These are phyloP conservation scores for Irpex sp. DNA, from an alignment of 1,284 basidiomycete genomes.

Conservation along the genomic window DNA sequence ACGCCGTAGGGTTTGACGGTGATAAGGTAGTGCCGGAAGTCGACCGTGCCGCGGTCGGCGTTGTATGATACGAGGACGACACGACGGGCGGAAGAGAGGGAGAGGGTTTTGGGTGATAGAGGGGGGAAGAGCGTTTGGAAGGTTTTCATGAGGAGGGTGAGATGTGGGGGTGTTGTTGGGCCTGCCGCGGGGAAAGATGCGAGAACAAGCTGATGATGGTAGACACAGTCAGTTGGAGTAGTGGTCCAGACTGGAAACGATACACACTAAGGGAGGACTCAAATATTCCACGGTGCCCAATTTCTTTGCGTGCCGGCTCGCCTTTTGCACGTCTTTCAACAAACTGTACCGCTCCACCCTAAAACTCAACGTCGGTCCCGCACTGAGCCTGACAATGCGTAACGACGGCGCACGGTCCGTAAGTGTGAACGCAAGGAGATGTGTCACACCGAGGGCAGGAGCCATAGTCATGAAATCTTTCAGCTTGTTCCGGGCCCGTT, in stretches of 20 bases:
- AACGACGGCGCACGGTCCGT: slow-evolving; percentile 85
- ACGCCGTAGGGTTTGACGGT: slow-evolving; percentile 94
- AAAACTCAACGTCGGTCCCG: slow-evolving; percentile 94
- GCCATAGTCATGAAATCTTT: slow-evolving; percentile 95
- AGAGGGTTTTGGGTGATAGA: slow-evolving; percentile 76
- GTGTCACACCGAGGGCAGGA: slow-evolving; percentile 88
- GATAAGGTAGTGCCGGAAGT: slow-evolving; percentile 94
- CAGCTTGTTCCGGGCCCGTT: slow-evolving; percentile 88
- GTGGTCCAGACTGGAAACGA: not conserved
- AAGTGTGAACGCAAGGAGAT: slow-evolving; percentile 89
- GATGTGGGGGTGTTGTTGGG: slow-evolving; percentile 66
- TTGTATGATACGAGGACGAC: slow-evolving; percentile 95
- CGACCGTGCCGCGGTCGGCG: slow-evolving; percentile 81
- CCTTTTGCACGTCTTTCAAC: slow-evolving; percentile 76
- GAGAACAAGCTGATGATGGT: slow-evolving; percentile 57
- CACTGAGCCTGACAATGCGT: slow-evolving; percentile 85
- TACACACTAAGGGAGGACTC: slow-evolving; percentile 77
- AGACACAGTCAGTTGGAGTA: slow-evolving; percentile 4
- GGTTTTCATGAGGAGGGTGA: slow-evolving; percentile 75
- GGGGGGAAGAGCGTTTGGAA: slow-evolving; percentile 89
- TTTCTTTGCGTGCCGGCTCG: slow-evolving; percentile 66
- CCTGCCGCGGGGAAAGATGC: slow-evolving; percentile 73
- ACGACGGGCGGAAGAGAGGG: slow-evolving; percentile 81
- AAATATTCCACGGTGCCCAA: slow-evolving; percentile 80
- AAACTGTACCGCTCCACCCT: slow-evolving; percentile 91